A percentile compares a stretch with the other conserved stretches of the same genome.
phyloP scores from a whole-genome alignment of 305 asterid species.

The Solanum hybrid region DNA sequence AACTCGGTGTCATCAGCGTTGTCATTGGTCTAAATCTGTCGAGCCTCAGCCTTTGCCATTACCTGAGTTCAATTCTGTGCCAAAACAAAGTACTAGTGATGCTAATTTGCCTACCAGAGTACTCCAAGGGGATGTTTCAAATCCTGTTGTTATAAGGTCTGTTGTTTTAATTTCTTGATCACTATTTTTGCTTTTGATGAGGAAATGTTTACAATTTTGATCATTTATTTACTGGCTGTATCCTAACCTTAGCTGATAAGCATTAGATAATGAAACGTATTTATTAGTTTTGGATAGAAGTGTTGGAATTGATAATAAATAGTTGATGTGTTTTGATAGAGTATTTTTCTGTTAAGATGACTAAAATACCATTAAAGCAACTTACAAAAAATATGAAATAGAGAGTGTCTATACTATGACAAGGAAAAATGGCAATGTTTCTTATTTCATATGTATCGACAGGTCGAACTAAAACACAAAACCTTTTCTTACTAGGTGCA shows the following conservation, averaged over 20 bases:
- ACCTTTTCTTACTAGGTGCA: no score
- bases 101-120: constrained; percentile 10
- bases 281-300: neutral
- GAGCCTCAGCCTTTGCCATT: constrained; percentile 75
- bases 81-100: neutral
- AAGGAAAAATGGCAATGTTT: neutral
- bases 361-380: neutral
- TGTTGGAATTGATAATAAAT: neutral
- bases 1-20: constrained; percentile 7
- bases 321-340: neutral
- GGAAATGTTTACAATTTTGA: neutral
- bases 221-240: neutral
- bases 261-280: neutral
- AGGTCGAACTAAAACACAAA: no score
- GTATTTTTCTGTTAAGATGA: neutral
- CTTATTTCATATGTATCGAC: no score
- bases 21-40: constrained; percentile 57
- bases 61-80: constrained; percentile 1
- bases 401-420: neutral
- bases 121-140: constrained; percentile 12
- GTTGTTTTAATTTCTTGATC: neutral
- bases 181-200: neutral
- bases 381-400: neutral
- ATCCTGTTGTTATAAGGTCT: constrained; percentile 32
- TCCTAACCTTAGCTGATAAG: neutral